Evolutionary conservation across 2,329 filamentous ascomycete species (phyloP).

Genomic region (Fusarium globosum): DNA sequence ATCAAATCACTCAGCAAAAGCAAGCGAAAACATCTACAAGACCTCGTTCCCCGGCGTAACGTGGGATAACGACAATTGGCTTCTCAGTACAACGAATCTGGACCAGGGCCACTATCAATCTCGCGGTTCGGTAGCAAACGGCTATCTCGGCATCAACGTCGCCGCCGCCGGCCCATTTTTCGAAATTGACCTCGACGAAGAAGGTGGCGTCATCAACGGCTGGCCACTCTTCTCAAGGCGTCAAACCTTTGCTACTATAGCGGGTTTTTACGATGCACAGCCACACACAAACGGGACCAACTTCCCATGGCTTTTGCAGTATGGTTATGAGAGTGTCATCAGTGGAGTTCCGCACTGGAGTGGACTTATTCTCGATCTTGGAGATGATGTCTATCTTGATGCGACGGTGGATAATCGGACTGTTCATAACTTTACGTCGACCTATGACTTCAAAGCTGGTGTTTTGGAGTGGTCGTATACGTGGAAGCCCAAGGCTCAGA

Average conservation of each 20-base stretch:
- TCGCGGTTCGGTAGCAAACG: constrained; percentile 3
- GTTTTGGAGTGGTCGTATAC: constrained; percentile 1
- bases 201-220: constrained; percentile 1
- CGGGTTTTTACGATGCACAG: background rate
- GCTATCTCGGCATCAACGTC: constrained; percentile 9
- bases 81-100: background rate
- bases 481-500: background rate
- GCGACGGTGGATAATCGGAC: background rate
- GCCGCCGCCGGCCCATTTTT: background rate
- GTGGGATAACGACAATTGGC: constrained; percentile 9
- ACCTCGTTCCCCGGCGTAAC: background rate
- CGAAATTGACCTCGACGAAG: background rate
- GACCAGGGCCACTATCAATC: constrained; percentile 5
- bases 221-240: constrained; percentile 7
- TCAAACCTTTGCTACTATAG: background rate
- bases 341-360: background rate
- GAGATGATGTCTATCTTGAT: background rate
- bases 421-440: background rate
- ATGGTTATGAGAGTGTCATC: background rate
- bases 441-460: background rate
- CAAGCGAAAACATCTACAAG: background rate
- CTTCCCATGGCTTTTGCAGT: constrained; percentile 6
- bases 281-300: background rate
- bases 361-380: background rate
- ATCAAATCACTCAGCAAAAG: background rate